A percentile compares a stretch with the other conserved stretches of the same genome.
These are phyloP conservation scores for Penicillium paxilli DNA, from an alignment of 495 filamentous ascomycete genomes.

Conservation along the genomic window DNA sequence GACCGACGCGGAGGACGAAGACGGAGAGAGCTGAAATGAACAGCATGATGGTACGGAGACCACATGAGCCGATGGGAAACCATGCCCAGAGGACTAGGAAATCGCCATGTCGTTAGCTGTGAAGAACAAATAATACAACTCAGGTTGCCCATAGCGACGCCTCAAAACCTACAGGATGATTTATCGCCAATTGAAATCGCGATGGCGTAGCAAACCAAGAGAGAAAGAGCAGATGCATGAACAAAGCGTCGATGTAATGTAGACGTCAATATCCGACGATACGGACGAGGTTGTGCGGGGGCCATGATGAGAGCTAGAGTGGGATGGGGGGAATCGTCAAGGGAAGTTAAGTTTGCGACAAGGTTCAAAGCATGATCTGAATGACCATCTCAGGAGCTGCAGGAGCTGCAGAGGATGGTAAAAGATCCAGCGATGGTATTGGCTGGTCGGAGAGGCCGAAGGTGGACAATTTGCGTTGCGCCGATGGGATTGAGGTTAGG, in stretches of 20 bases:
- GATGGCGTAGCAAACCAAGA: conserved; percentile 73
- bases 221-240: conserved; percentile 62
- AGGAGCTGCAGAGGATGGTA: conserved; percentile 6
- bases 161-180: conserved; percentile 58
- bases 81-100: conserved; percentile 74
- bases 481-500: conserved; percentile 11
- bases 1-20: conserved; percentile 81
- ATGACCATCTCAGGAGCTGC: conserved; percentile 12
- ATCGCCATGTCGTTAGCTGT: background rate
- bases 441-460: conserved; percentile 7
- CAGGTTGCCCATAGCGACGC: background rate
- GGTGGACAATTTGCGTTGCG: conserved; percentile 5
- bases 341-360: conserved; percentile 15
- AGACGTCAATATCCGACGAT: conserved; percentile 89
- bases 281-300: conserved; percentile 53
- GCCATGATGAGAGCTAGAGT: conserved; percentile 45
- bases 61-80: conserved; percentile 77
- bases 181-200: conserved; percentile 69
- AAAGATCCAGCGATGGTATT: conserved; percentile 2
- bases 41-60: conserved; percentile 68
- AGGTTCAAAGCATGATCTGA: conserved; percentile 40
- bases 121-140: conserved; percentile 9
- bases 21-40: conserved; percentile 66
- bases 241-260: conserved; percentile 85
- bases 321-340: conserved; percentile 31